A percentile compares a stretch with the other conserved stretches of the same genome.
Conservation (phyloP, 805 yeast species). For the Candida qinlingensis region DNA sequence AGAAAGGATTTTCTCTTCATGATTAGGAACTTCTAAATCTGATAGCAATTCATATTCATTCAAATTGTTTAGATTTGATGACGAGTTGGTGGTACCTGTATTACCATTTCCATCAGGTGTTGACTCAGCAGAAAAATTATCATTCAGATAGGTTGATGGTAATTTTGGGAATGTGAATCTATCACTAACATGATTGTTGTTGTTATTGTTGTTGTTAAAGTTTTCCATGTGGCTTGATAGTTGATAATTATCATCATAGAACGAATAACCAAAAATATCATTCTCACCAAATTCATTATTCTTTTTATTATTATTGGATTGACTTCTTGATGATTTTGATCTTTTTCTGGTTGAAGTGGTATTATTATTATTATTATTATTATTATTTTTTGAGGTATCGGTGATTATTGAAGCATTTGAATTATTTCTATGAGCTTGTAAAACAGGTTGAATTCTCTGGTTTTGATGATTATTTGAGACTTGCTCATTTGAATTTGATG, state of each 20-base stretch:
- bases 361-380: not conserved
- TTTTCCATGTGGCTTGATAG: slow-evolving; percentile 17
- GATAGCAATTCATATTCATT: slow-evolving; percentile 22
- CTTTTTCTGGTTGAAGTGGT: not conserved
- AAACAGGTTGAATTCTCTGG: too few relatives aligned
- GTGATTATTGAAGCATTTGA: not conserved
- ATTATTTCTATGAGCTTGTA: slow-evolving; percentile 5
- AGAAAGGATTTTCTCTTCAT: slow-evolving; percentile 27
- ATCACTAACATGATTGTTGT: not conserved
- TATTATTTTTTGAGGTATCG: not conserved
- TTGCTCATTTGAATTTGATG: too few relatives aligned
- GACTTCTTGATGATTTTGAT: not conserved
- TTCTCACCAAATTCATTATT: not conserved
- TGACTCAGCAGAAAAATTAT: slow-evolving; percentile 8
- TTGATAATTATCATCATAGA: slow-evolving; percentile 25
- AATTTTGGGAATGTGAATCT: slow-evolving; percentile 22
- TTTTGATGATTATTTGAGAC: too few relatives aligned
- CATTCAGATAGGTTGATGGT: slow-evolving; percentile 20
- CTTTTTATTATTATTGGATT: not conserved
- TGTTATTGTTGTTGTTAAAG: slow-evolving; percentile 8
- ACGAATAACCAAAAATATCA: slow-evolving; percentile 26
- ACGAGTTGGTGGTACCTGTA: not conserved
- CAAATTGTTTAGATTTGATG: slow-evolving; percentile 2
- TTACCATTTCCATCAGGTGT: slow-evolving; percentile 4
- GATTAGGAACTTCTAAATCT: slow-evolving; percentile 26